phyloP scores from a whole-genome alignment of 345 rosid genomes.

The Nephelium lappaceum region DNA sequence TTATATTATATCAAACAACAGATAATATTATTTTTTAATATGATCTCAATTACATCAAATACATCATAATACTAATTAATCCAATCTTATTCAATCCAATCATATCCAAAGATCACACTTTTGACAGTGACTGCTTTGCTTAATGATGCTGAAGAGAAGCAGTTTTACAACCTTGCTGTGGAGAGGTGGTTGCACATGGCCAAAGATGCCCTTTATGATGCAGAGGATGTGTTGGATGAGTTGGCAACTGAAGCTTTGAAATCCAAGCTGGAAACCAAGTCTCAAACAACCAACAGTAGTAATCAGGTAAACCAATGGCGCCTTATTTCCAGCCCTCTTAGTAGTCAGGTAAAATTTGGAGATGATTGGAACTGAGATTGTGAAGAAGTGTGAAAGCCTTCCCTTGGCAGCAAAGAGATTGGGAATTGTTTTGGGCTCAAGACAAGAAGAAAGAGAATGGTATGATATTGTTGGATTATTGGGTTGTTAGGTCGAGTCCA shows the following conservation, averaged over 20 bases:
- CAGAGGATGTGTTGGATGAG: slow-evolving; percentile 27
- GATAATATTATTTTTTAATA: too few relatives aligned
- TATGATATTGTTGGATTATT: too few relatives aligned
- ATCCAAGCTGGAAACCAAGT: slow-evolving; percentile 5
- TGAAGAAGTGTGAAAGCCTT: slow-evolving; percentile 28
- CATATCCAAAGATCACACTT: slow-evolving; percentile 17
- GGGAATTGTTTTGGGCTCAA: slow-evolving; percentile 17
- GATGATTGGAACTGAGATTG: slow-evolving; percentile 22
- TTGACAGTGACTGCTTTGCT: slow-evolving; percentile 13
- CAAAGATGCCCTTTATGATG: slow-evolving; percentile 19
- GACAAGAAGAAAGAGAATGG: slow-evolving; percentile 10
- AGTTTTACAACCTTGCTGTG: background rate
- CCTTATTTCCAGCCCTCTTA: slow-evolving; percentile 2
- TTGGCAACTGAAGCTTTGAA: slow-evolving; percentile 16
- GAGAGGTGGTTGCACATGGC: slow-evolving; percentile 23
- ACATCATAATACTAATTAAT: too few relatives aligned
- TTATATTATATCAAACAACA: too few relatives aligned
- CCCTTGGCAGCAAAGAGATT: slow-evolving; percentile 27
- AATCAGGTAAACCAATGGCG: slow-evolving; percentile 20
- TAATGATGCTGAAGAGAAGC: slow-evolving; percentile 25
- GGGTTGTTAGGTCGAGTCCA: too few relatives aligned
- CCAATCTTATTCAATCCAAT: too few relatives aligned
- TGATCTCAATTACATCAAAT: too few relatives aligned
- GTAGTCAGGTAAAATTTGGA: slow-evolving; percentile 19
- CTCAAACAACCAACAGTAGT: background rate